phyloP scores from a whole-genome alignment of 176 grass and related monocot genomes.

The Avena sativa region DNA sequence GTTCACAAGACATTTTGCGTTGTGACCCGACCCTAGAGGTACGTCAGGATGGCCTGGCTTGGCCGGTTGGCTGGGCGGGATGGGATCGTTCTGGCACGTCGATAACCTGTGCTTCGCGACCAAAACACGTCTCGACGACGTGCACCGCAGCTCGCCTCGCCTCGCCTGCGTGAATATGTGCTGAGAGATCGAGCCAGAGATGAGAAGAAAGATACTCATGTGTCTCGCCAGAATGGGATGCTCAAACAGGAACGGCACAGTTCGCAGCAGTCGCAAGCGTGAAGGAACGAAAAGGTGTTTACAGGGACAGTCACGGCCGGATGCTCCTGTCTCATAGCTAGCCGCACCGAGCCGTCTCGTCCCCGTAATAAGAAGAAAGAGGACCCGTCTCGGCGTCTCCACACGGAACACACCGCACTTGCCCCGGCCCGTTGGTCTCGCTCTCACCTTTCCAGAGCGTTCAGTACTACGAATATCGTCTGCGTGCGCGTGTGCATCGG shows the following conservation, averaged over 20 bases:
- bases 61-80: background rate
- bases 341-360: background rate
- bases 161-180: background rate
- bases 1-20: background rate
- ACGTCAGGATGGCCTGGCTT: background rate
- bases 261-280: background rate
- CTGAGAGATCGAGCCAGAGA: background rate
- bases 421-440: background rate
- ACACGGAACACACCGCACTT: constrained; percentile 12
- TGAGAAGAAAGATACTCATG: background rate
- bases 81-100: background rate
- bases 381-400: background rate
- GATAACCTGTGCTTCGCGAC: background rate
- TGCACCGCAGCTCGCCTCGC: background rate
- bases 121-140: background rate
- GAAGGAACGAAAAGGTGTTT: constrained; percentile 14
- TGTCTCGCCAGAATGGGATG: background rate
- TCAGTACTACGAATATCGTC: background rate
- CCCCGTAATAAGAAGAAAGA: background rate
- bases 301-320: background rate
- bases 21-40: background rate
- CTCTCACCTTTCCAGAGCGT: background rate
- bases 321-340: background rate
- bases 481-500: background rate
- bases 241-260: background rate